Percentiles rank a stretch among this genome's conserved stretches.
phyloP scores from a whole-genome alignment of 441 rosid species.

The Bruguiera hainesii region DNA sequence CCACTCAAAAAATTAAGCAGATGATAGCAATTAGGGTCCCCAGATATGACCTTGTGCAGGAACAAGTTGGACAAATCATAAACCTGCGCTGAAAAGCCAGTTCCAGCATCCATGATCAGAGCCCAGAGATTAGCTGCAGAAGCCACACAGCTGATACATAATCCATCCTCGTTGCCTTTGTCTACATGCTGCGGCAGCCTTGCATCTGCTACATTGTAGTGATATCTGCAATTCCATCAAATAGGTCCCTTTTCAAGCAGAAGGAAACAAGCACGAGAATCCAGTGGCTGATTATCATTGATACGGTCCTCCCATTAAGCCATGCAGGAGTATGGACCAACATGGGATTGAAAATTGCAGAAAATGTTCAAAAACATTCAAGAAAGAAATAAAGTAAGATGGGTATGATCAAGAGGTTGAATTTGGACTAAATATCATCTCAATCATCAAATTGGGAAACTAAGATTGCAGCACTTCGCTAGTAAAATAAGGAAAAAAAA shows the following conservation, averaged over 20 bases:
- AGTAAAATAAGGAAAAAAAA: too few species aligned
- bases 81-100: conserved; percentile 81
- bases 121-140: conserved; percentile 91
- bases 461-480: too few species aligned
- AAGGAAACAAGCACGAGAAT: conserved; percentile 8
- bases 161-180: conserved; percentile 87
- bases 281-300: not conserved
- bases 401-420: too few species aligned
- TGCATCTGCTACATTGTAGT: conserved; percentile 84
- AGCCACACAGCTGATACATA: conserved; percentile 84
- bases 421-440: not conserved
- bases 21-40: conserved; percentile 12
- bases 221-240: conserved; percentile 57
- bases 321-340: not conserved
- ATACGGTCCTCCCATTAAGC: not conserved
- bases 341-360: not conserved
- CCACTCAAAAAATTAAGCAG: conserved; percentile 5
- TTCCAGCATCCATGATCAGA: conserved; percentile 94
- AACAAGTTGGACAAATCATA: conserved; percentile 70
- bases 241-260: conserved; percentile 15
- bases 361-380: not conserved
- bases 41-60: conserved; percentile 70
- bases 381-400: not conserved
- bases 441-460: not conserved
- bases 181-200: conserved; percentile 81